Conservation (phyloP, 1,284 basidiomycete species). For the Cutaneotrichosporon dermatis region DNA sequence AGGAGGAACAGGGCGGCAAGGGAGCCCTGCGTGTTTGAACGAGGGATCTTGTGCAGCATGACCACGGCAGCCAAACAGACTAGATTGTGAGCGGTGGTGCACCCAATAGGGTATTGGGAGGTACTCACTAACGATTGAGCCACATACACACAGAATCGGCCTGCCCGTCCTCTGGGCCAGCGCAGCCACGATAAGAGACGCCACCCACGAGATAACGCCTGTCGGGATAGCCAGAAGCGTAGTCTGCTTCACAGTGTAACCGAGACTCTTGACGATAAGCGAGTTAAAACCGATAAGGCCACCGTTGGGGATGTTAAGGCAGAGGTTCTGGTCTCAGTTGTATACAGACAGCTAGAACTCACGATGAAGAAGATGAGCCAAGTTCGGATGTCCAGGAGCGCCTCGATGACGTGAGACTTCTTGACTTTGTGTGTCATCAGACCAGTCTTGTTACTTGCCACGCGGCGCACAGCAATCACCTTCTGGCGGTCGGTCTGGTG, state of each 20-base stretch:
- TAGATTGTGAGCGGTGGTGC: too few species aligned
- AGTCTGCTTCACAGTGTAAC: conserved; percentile 24
- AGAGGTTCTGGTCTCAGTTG: conserved; percentile 8
- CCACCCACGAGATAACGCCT: conserved; percentile 33
- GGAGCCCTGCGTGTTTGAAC: conserved; percentile 26
- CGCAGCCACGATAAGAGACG: conserved; percentile 25
- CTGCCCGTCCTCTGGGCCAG: conserved; percentile 22
- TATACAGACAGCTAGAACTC: neutral
- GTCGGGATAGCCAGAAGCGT: conserved; percentile 36
- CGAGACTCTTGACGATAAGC: conserved; percentile 22
- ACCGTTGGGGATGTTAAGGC: conserved; percentile 20
- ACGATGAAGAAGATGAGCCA: conserved; percentile 20
- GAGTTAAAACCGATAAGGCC: conserved; percentile 24
- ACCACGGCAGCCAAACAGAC: conserved; percentile 13
- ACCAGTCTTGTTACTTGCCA: conserved; percentile 22
- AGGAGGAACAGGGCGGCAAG: conserved; percentile 27
- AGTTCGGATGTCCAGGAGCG: conserved; percentile 17
- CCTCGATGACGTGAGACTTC: conserved; percentile 18
- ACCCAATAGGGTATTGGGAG: too few species aligned
- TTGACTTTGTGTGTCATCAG: conserved; percentile 19
- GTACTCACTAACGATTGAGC: conserved; percentile 7
- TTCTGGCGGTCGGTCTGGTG: conserved; percentile 19
- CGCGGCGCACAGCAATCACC: conserved; percentile 17
- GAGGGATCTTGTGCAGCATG: conserved; percentile 25
- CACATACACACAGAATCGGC: conserved; percentile 18